phyloP scores from a whole-genome alignment of 768 basidiomycete species.

The Termitomyces sp. region DNA sequence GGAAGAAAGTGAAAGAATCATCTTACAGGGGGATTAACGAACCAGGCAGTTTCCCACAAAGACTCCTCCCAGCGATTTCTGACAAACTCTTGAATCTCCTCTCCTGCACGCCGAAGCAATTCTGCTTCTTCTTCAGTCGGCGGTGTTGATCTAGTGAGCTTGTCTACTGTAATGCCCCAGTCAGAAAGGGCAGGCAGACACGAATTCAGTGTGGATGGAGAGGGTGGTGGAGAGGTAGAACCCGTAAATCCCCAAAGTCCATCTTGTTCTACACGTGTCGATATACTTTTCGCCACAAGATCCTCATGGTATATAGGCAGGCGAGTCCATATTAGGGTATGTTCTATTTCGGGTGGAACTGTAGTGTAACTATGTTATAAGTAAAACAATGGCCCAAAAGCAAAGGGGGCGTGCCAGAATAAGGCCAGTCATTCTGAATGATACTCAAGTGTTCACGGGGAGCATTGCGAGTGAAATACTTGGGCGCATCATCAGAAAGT shows the following conservation, averaged over 20 bases:
- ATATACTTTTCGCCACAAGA: conserved; percentile 44
- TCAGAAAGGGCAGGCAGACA: conserved; percentile 61
- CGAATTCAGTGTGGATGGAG: conserved; percentile 49
- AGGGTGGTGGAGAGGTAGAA: conserved; percentile 43
- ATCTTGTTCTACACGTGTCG: conserved; percentile 59
- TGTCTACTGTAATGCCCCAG: conserved; percentile 65
- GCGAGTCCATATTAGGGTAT: conserved; percentile 73
- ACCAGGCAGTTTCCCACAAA: conserved; percentile 91
- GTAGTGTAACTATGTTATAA: conserved; percentile 29
- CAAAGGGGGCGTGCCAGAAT: conserved; percentile 51
- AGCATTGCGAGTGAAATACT: conserved; percentile 64
- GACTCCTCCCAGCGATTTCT: conserved; percentile 58
- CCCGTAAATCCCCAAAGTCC: conserved; percentile 85
- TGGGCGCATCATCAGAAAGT: conserved; percentile 31
- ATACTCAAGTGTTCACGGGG: conserved; percentile 58
- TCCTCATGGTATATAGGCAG: conserved; percentile 63
- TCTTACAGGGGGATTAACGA: conserved; percentile 81
- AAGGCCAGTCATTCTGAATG: conserved; percentile 85
- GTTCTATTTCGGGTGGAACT: conserved; percentile 72
- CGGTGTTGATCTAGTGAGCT: conserved; percentile 44
- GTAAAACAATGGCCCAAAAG: not conserved
- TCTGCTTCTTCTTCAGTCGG: conserved; percentile 49
- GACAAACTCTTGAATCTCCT: conserved; percentile 60
- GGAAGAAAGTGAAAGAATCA: not conserved
- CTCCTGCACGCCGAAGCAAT: conserved; percentile 44